Base-by-base conservation (phyloP, 1,284 basidiomycete species). In the Sanghuangporus sanghuang region DNA sequence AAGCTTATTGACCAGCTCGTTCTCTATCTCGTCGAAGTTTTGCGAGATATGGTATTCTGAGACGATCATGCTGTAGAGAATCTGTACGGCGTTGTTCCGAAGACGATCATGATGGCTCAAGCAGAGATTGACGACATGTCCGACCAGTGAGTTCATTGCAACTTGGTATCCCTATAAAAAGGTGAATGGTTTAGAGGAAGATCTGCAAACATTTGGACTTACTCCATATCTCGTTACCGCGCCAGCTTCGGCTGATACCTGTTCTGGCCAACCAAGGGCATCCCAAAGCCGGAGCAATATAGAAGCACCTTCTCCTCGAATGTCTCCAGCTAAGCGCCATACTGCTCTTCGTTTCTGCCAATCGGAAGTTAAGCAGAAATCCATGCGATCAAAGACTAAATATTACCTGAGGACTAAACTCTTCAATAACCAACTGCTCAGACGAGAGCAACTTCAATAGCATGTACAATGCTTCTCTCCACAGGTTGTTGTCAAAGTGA, bases 61-160 rank as follows among this genome's bases (percentile, higher is more conserved):
- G 59, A 97, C 87, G 68, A 98, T 96, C 94, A 98, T 98, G 70
- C 92, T 93, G 75, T 92, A 96, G 23, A 98, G 82, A 57, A 98
- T 95, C 67, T 92, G 89, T 6, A 97, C 95, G 0, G 95, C 95
- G 68, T 92, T 92, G 69, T 86, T 92, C 66, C 96, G 87, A 57
- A 98, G 81, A 70, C 91, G 89, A 72, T 98, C 96, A 71, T 98
- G 96, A 70, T 96, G 93, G 65, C 95, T 97, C 54, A 98, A 79
- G 72, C 96, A 98, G 1, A 98, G 81, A 69, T 95, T 92, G 63
- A 99, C 89, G 56, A 98, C 90, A 61, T 92, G 89, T 61, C 93
- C 95, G 32, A 97, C 93, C 12, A 98, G 84, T n/a, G 89, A 81
- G 65, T 89, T 92, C 49, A 96, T 84, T 27, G 89, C 85, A 1